phyloP scores from a whole-genome alignment of 2,329 filamentous ascomycete species.

The Cordyceps javanica region DNA sequence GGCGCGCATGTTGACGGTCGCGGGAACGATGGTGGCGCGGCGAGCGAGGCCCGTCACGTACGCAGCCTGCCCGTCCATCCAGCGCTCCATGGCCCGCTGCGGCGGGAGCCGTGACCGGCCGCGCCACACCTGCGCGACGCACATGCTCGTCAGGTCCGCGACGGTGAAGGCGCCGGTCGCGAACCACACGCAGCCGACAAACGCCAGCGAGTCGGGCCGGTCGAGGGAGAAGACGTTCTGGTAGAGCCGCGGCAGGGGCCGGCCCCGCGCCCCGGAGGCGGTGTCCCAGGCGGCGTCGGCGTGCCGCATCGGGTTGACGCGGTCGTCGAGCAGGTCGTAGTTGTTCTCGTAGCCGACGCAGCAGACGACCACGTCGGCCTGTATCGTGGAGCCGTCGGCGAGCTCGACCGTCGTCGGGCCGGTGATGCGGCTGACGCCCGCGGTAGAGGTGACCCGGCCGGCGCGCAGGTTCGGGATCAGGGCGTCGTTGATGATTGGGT shows the following conservation, averaged over 20 bases:
- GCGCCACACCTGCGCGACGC: constrained; percentile 38
- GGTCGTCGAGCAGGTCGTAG: constrained; percentile 23
- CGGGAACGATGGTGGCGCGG: constrained; percentile 21
- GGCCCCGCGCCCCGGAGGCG: constrained; percentile 23
- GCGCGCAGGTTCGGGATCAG: constrained; percentile 29
- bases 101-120: constrained; percentile 32
- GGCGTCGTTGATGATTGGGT: constrained; percentile 23
- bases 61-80: constrained; percentile 27
- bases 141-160: constrained; percentile 38
- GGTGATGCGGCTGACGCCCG: constrained; percentile 21
- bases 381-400: constrained; percentile 21
- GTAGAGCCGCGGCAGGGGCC: constrained; percentile 31
- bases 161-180: constrained; percentile 29
- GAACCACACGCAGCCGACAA: constrained; percentile 32
- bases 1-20: constrained; percentile 25
- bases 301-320: constrained; percentile 22
- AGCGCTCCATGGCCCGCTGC: constrained; percentile 27
- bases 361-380: constrained; percentile 27
- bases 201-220: constrained; percentile 37
- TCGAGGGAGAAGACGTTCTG: constrained; percentile 39
- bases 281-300: constrained; percentile 17
- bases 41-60: constrained; percentile 25
- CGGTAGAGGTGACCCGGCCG: constrained; percentile 28
- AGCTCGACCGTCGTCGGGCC: constrained; percentile 21
- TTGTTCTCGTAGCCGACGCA: constrained; percentile 30